Evolutionary conservation across 164 flowering plant genomes (phyloP).

Genomic region (Piper betle): DNA sequence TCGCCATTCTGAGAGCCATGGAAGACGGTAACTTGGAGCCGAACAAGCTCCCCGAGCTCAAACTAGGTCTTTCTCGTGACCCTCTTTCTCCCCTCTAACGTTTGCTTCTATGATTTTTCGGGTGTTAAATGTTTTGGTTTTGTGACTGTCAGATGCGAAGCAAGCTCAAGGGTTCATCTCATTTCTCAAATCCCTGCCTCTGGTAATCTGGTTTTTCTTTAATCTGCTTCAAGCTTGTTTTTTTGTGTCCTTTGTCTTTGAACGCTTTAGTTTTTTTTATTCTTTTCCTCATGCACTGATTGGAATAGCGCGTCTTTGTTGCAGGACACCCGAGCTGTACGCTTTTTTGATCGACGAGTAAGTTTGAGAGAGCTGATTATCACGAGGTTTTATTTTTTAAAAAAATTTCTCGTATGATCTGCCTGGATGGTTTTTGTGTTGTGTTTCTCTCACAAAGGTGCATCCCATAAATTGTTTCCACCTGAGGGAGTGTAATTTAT

Average conservation of each 20-base stretch:
- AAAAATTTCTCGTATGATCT: too few species aligned
- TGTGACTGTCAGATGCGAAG: constrained; percentile 49
- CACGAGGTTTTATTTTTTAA: too few species aligned
- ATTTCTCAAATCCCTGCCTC: constrained; percentile 77
- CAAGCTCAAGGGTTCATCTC: constrained; percentile 97
- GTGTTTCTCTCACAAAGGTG: too few species aligned
- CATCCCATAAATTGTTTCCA: too few species aligned
- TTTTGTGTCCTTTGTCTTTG: too few species aligned
- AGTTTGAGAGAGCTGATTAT: constrained; percentile 10
- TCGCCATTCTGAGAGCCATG: constrained; percentile 15
- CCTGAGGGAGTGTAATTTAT: too few species aligned
- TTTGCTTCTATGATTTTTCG: background rate
- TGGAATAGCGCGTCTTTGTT: background rate
- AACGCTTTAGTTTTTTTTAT: too few species aligned
- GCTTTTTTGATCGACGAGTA: constrained; percentile 91
- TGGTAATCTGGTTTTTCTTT: constrained; percentile 21
- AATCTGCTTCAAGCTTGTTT: background rate
- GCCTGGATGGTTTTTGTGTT: too few species aligned
- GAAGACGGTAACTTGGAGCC: constrained; percentile 39
- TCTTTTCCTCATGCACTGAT: constrained; percentile 3
- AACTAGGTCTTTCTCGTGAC: constrained; percentile 39
- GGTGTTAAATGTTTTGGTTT: background rate
- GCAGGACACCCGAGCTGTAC: constrained; percentile 80
- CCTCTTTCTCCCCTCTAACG: background rate
- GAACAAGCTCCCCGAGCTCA: constrained; percentile 86